Evolutionary conservation across 495 filamentous ascomycete genomes (phyloP), one percentile per base, ranked within the genome.

Genomic region (Parachaetomium inaequale): DNA sequence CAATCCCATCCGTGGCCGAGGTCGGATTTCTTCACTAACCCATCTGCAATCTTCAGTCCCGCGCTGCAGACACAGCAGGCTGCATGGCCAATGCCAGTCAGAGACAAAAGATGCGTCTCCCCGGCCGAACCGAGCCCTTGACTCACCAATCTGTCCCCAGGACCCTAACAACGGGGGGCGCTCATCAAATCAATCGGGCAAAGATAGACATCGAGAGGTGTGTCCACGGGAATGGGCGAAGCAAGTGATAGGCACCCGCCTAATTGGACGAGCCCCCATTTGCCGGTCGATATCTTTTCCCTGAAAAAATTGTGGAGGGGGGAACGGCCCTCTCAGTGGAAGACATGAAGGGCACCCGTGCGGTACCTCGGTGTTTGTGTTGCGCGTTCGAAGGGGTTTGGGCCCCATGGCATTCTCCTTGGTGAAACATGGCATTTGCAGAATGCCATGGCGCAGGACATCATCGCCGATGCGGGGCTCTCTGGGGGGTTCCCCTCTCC

Each of bases 341-440:
- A 34, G 23, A 53, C 17, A 21, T 32, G 28, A 29, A 34, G 8
- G 2, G 28, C 14, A 53, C 31, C 17, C 8, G 31, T 8, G 15
- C 50, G 50, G 50, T 53, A 36, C 50, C 26, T 50, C 12, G 12
- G 26, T 34, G 17, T n/a, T 15, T n/a, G 50, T 36, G 28, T 34
- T 32, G 50, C 28, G 47, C 4, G 26, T 17, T 15, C 14, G 15
- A 28, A 15, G 26, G 29, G 49, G 1, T 7, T 7, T n/a, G 49
- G 36, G 3, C 11, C 23, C 15, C 21, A 36, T 21, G 17, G 66
- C 47, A 68, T 68, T 70, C 43, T 61, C 46, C 28, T 31, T 5
- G 52, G 63, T 59, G 60, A 46, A 64, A 68, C 66, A 70, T 68
- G 68, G 68, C 54, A 70, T 63, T 70, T 59, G 38, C 25, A 25